Evolutionary conservation across 2,329 filamentous ascomycete species (phyloP), one percentile per base, ranked within the genome.

Genomic region (Fusarium nodosum): DNA sequence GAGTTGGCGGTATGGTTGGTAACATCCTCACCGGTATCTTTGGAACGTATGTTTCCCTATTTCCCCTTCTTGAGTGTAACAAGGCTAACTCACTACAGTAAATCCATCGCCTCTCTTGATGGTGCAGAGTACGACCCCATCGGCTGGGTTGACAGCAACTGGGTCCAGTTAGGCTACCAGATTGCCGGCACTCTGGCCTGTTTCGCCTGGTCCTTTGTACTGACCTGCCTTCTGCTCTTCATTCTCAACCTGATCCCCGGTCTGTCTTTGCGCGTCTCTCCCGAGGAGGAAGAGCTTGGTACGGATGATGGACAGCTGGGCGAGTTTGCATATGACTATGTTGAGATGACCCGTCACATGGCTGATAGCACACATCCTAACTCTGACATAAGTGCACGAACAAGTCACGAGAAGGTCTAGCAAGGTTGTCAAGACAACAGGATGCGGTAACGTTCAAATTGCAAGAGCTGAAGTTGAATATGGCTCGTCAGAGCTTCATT

Each of bases 251-350:
- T 90, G 67, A 83, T 93, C 46, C 91, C 91, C 0, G 90, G 91
- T 28, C 84, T 93, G 33, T 88, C 89, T 72, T 87, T 93, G 51
- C 89, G 91, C 57, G 90, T 90, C 60, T 82, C 84, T 16, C 82
- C 88, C 69, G 89, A 90, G 73, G 89, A 91, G 53, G 91, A 93
- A 80, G 85, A 92, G 55, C 82, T 91, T 26, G 91, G 91, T 52
- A 81, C 89, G 31, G 92, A 94, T 75, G 91, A 93, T 74, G 87
- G 88, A 77, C 90, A 94, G 82, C 89, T 93, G 53, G 92, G 92
- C 79, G 92, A 94, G 81, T 94, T 94, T 75, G 91, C 91, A 30
- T 94, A 93, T 82, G 91, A 94, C 78, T 94, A 94, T 78, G 91
- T 94, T 73, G 91, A 94, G 86, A 77, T 88, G 48, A 84, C 83